Evolutionary conservation across 2,329 filamentous ascomycete genomes (phyloP).

Genomic region (Chaetomiaceae sp.): DNA sequence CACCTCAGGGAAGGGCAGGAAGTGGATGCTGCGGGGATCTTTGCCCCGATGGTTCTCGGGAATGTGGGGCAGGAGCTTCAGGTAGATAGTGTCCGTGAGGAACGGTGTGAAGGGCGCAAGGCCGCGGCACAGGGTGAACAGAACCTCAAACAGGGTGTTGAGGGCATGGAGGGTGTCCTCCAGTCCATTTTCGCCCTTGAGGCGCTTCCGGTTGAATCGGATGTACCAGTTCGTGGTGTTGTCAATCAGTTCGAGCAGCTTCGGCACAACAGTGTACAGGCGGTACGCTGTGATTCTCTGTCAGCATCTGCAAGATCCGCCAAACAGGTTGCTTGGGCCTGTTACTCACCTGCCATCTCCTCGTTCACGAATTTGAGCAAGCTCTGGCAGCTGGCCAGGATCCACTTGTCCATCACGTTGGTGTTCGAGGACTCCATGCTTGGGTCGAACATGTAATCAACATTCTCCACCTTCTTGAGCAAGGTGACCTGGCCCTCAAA

Average conservation of each 20-base stretch:
- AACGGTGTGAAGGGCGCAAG: conserved; percentile 95
- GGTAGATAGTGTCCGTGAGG: conserved; percentile 91
- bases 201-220: conserved; percentile 81
- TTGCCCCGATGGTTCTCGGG: conserved; percentile 61
- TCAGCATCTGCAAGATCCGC: conserved; percentile 11
- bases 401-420: conserved; percentile 96
- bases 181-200: conserved; percentile 84
- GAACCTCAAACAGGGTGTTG: conserved; percentile 89
- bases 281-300: conserved; percentile 53
- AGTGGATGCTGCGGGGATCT: conserved; percentile 85
- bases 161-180: conserved; percentile 86
- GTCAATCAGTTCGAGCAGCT: conserved; percentile 78
- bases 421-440: conserved; percentile 68
- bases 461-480: conserved; percentile 75
- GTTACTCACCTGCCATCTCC: conserved; percentile 72
- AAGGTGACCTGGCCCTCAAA: conserved; percentile 84
- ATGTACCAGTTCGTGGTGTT: conserved; percentile 99
- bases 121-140: conserved; percentile 82
- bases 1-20: conserved; percentile 84
- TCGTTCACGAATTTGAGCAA: conserved; percentile 86
- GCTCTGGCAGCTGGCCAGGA: conserved; percentile 86
- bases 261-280: conserved; percentile 86
- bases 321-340: not conserved
- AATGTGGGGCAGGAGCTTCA: conserved; percentile 74
- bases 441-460: conserved; percentile 76